phyloP scores from a whole-genome alignment of 176 grass and related monocot species.

The Lolium multiflorum region DNA sequence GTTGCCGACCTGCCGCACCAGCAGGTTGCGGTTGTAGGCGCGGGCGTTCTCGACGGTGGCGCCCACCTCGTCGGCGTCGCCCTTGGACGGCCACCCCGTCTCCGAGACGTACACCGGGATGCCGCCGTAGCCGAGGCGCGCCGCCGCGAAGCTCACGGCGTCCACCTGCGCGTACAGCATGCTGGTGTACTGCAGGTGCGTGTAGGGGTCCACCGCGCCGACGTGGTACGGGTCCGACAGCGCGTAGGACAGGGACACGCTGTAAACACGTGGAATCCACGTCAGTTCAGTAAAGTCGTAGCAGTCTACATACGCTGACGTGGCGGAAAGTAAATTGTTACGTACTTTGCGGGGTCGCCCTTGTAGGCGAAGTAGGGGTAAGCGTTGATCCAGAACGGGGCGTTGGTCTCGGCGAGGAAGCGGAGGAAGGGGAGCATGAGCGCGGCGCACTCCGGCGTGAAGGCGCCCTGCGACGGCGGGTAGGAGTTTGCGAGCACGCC shows the following conservation, averaged over 20 bases:
- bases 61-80: constrained; percentile 75
- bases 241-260: constrained; percentile 68
- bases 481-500: constrained; percentile 82
- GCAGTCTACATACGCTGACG: no score
- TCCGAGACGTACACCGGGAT: constrained; percentile 84
- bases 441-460: constrained; percentile 57
- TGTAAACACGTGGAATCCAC: constrained; percentile 1
- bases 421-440: constrained; percentile 68
- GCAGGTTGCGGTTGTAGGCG: constrained; percentile 81
- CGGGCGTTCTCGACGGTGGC: constrained; percentile 81
- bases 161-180: constrained; percentile 99
- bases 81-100: constrained; percentile 97
- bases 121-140: constrained; percentile 61
- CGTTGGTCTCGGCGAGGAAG: constrained; percentile 68
- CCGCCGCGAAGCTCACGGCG: constrained; percentile 76
- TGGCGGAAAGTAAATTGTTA: neutral
- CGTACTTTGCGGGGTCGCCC: constrained; percentile 58
- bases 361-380: constrained; percentile 98
- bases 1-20: constrained; percentile 58
- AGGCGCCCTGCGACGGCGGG: constrained; percentile 83
- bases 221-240: constrained; percentile 63
- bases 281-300: neutral
- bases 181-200: constrained; percentile 82
- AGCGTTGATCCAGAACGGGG: constrained; percentile 89
- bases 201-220: constrained; percentile 82